Evolutionary conservation across 129 eudicot species (phyloP).

Genomic region (Chrysanthemum lavandulifolium): DNA sequence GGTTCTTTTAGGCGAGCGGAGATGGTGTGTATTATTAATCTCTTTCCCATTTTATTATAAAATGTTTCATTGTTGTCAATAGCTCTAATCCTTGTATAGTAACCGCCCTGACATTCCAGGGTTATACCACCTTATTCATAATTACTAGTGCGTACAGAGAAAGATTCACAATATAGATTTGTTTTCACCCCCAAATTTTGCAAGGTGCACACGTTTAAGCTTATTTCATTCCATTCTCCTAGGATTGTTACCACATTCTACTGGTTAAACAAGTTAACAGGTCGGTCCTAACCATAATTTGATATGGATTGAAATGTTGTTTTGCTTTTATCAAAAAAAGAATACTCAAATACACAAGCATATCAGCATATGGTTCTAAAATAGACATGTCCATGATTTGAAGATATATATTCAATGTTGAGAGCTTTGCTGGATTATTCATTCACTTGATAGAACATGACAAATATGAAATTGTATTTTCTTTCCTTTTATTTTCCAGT

Average conservation of each 20-base stretch:
- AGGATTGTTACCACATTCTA: no score
- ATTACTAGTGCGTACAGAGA: not conserved
- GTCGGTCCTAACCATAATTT: no score
- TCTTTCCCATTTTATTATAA: not conserved
- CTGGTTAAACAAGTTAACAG: no score
- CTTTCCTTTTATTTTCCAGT: no score
- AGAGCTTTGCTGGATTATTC: no score
- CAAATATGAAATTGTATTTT: no score
- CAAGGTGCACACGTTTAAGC: not conserved
- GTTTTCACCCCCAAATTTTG: not conserved
- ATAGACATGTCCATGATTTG: no score
- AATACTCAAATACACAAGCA: no score
- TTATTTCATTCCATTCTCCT: not conserved
- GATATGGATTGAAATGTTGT: no score
- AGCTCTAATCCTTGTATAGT: slow-evolving; percentile 32
- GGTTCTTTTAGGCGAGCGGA: slow-evolving; percentile 8
- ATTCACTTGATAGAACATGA: slow-evolving; percentile 7
- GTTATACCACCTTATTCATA: slow-evolving; percentile 23
- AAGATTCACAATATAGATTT: slow-evolving; percentile 5
- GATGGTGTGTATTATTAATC: slow-evolving; percentile 19
- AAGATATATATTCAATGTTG: no score
- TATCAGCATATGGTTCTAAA: no score
- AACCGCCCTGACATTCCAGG: slow-evolving; percentile 33
- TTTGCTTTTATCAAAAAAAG: no score
- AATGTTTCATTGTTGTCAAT: slow-evolving; percentile 18